Conservation (phyloP, 345 rosid genomes). For the Raphanus raphanistrum region DNA sequence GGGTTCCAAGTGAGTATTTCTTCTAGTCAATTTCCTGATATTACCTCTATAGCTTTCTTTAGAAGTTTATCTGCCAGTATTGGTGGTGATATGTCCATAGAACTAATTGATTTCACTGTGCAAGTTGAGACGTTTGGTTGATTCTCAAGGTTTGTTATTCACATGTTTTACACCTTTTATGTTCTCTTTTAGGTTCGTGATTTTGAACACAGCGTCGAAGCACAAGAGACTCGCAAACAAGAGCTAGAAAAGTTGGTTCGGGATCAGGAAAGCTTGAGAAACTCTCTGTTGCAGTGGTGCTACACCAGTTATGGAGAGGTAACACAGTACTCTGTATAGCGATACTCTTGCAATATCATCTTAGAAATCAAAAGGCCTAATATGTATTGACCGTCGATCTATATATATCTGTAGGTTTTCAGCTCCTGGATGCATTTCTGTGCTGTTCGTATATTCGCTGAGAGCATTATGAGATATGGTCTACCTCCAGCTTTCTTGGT, state of each 20-base stretch:
- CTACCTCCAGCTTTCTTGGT: conserved; percentile 97
- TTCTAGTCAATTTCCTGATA: conserved; percentile 17
- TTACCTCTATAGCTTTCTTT: background rate
- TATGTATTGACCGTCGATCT: background rate
- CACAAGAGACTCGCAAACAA: conserved; percentile 79
- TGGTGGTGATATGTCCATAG: background rate
- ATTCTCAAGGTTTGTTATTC: conserved; percentile 8
- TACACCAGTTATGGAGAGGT: conserved; percentile 98
- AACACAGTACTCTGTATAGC: background rate
- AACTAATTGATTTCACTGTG: background rate
- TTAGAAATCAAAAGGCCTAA: background rate
- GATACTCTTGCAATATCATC: background rate
- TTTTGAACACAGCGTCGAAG: conserved; percentile 86
- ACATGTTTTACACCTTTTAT: background rate
- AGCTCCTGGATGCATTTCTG: conserved; percentile 99
- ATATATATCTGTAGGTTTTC: conserved; percentile 66
- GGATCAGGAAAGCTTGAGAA: conserved; percentile 81
- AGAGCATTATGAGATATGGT: conserved; percentile 98
- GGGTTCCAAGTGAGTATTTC: conserved; percentile 81
- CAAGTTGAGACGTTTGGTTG: conserved; percentile 12
- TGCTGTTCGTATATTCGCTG: conserved; percentile 88
- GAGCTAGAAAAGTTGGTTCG: conserved; percentile 71
- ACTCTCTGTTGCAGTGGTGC: conserved; percentile 97
- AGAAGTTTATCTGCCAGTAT: background rate
- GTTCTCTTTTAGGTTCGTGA: conserved; percentile 72